Evolutionary conservation across 1,139 yeast genomes (phyloP).

Genomic region (Hanseniaspora uvarum): DNA sequence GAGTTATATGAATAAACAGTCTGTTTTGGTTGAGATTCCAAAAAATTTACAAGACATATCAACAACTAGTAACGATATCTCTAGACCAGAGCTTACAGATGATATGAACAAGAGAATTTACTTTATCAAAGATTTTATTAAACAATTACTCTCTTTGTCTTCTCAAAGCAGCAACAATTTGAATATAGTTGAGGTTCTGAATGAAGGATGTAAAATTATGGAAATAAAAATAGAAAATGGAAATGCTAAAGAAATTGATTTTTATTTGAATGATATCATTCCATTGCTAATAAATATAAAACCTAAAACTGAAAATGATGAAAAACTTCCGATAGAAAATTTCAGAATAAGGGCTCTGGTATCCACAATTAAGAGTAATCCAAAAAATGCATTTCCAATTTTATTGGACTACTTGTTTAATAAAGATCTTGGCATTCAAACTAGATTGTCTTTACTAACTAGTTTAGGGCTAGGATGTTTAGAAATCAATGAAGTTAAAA

Average conservation of each 20-base stretch:
- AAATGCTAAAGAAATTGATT: constrained; percentile 32
- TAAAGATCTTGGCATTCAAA: constrained; percentile 62
- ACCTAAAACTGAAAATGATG: constrained; percentile 40
- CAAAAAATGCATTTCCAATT: constrained; percentile 35
- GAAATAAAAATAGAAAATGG: constrained; percentile 30
- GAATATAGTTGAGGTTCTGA: constrained; percentile 23
- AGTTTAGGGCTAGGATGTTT: constrained; percentile 41
- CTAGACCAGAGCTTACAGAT: neutral
- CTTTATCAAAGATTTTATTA: constrained; percentile 33
- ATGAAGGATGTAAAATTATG: constrained; percentile 29
- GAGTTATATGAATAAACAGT: neutral
- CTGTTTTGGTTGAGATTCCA: neutral
- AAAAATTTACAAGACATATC: neutral
- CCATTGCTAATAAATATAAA: constrained; percentile 38
- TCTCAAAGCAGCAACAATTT: constrained; percentile 20
- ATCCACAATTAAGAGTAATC: constrained; percentile 41
- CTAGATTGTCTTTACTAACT: constrained; percentile 48
- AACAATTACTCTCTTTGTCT: constrained; percentile 22
- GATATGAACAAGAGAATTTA: constrained; percentile 22
- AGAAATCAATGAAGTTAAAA: neutral
- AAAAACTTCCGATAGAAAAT: constrained; percentile 39
- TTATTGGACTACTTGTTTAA: constrained; percentile 40
- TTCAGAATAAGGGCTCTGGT: constrained; percentile 48
- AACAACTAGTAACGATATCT: constrained; percentile 13
- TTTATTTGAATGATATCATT: constrained; percentile 41